Evolutionary conservation across 2,329 filamentous ascomycete species (phyloP).

Genomic region (Nannizziopsis arthrosporioides): DNA sequence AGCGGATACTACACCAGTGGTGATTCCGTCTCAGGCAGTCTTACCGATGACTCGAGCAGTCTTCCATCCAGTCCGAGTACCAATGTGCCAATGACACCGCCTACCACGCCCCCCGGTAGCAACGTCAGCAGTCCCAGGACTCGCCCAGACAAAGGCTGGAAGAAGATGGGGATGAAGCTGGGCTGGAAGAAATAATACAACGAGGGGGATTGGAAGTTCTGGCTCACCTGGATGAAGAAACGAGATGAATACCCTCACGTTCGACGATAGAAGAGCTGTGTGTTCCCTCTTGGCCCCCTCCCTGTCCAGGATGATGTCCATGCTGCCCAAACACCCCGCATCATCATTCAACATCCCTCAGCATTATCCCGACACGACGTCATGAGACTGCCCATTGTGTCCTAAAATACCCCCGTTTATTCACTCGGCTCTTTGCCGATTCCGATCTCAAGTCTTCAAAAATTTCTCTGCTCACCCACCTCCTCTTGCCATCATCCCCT

Average conservation of each 20-base stretch:
- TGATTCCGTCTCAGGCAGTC: conserved; percentile 27
- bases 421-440: not conserved
- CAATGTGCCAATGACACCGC: conserved; percentile 40
- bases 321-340: not conserved
- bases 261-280: not conserved
- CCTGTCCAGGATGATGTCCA: not conserved
- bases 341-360: not conserved
- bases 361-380: not conserved
- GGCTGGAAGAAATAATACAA: conserved; percentile 31
- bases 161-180: conserved; percentile 43
- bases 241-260: not conserved
- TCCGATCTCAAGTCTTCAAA: not conserved
- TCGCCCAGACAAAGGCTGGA: conserved; percentile 40
- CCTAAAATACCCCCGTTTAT: not conserved
- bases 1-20: conserved; percentile 27
- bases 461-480: not conserved
- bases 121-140: conserved; percentile 33
- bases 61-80: conserved; percentile 31
- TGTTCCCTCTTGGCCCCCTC: not conserved
- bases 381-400: not conserved
- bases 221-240: not conserved
- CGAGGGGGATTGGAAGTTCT: not conserved
- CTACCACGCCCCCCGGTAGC: conserved; percentile 40
- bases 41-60: conserved; percentile 39
- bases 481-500: not conserved